These are phyloP conservation scores for Neovahlkampfia damariscottae DNA, from an alignment of 78 protist species.

Conservation along the genomic window DNA sequence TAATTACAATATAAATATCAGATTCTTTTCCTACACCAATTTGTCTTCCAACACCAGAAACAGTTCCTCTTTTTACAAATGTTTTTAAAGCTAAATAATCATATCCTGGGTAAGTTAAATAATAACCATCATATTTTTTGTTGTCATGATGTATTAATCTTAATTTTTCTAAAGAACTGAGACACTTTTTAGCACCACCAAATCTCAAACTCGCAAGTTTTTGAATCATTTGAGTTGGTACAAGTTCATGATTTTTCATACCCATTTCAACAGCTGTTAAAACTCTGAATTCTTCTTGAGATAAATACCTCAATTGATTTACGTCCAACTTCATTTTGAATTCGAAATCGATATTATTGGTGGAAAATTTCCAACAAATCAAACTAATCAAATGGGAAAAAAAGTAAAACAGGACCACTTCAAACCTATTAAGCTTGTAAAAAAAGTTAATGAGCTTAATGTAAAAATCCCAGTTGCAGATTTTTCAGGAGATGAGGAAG, in stretches of 20 bases:
- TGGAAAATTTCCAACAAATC: too few species aligned
- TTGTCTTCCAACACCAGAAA: slow-evolving; percentile 69
- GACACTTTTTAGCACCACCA: slow-evolving; percentile 49
- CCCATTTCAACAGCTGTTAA: slow-evolving; percentile 87
- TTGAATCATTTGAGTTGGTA: slow-evolving; percentile 68
- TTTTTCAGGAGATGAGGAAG: too few species aligned
- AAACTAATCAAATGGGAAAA: too few species aligned
- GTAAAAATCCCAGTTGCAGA: too few species aligned
- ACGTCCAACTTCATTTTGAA: slow-evolving; percentile 58
- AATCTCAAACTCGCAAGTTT: slow-evolving; percentile 58
- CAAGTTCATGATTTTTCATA: slow-evolving; percentile 79
- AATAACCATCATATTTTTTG: slow-evolving; percentile 76
- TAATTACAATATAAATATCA: slow-evolving; percentile 50
- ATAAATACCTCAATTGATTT: slow-evolving; percentile 58
- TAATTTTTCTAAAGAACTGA: slow-evolving; percentile 39
- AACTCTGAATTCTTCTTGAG: slow-evolving; percentile 74
- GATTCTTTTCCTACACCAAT: slow-evolving; percentile 99
- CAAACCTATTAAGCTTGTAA: too few species aligned
- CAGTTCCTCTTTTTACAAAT: slow-evolving; percentile 50
- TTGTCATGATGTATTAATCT: slow-evolving; percentile 73
- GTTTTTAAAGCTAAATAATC: slow-evolving; percentile 87
- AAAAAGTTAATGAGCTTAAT: too few species aligned
- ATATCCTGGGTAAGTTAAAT: slow-evolving; percentile 87
- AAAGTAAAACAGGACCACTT: too few species aligned
- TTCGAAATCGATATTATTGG: too few species aligned